Conservation (phyloP, 441 rosid genomes). For the Iberis amara region DNA sequence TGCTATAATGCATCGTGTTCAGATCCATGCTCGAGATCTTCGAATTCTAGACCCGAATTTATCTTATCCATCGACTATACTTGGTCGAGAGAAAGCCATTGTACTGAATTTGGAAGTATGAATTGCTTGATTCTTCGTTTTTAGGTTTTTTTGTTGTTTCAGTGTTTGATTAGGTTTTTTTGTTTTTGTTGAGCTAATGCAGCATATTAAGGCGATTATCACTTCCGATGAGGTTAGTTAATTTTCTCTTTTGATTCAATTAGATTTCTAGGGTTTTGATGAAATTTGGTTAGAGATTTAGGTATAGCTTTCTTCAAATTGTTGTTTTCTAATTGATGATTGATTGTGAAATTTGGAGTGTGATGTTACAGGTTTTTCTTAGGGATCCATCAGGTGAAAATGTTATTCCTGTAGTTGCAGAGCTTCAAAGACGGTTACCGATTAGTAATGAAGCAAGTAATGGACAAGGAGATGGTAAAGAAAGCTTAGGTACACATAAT, state of each 20-base stretch:
- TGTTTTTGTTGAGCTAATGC: slow-evolving; percentile 25
- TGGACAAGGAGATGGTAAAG: slow-evolving; percentile 52
- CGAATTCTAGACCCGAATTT: slow-evolving; percentile 88
- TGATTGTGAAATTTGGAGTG: too few species aligned
- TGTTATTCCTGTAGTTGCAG: slow-evolving; percentile 82
- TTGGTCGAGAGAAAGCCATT: slow-evolving; percentile 89
- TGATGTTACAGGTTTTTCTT: slow-evolving; percentile 75
- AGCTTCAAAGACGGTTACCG: slow-evolving; percentile 79
- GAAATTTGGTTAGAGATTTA: not conserved
- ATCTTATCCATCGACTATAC: slow-evolving; percentile 90
- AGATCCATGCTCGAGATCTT: slow-evolving; percentile 98
- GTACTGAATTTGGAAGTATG: slow-evolving; percentile 89
- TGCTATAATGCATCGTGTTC: slow-evolving; percentile 87
- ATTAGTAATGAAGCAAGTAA: slow-evolving; percentile 29
- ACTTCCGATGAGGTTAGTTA: slow-evolving; percentile 86
- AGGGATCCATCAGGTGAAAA: slow-evolving; percentile 76
- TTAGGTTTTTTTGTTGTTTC: not conserved
- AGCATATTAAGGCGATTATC: slow-evolving; percentile 96
- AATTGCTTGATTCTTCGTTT: not conserved
- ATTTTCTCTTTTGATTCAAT: not conserved
- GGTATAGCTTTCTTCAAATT: slow-evolving; percentile 10
- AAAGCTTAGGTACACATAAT: slow-evolving; percentile 39
- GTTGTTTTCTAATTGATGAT: too few species aligned
- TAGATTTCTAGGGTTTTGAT: not conserved
- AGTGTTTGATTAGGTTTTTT: not conserved